Evolutionary conservation across 345 rosid species (phyloP).

Genomic region (Aquilaria malaccensis): DNA sequence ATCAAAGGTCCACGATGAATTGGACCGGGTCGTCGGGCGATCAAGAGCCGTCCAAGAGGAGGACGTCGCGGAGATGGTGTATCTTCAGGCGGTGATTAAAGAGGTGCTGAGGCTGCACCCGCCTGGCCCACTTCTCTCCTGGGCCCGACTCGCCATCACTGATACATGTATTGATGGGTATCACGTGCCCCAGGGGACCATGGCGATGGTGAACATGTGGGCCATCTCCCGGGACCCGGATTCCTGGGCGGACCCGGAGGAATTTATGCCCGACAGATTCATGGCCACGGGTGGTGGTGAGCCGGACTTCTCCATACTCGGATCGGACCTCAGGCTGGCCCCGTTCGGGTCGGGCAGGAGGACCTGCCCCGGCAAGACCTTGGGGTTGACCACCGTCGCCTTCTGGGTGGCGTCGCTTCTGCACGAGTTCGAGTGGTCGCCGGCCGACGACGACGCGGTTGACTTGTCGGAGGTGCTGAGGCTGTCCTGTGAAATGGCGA

Average conservation of each 20-base stretch:
- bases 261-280: slow-evolving; percentile 65
- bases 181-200: slow-evolving; percentile 81
- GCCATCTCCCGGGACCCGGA: slow-evolving; percentile 76
- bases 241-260: slow-evolving; percentile 61
- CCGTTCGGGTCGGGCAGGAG: slow-evolving; percentile 93
- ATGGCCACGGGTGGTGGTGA: slow-evolving; percentile 25
- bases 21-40: slow-evolving; percentile 54
- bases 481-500: slow-evolving; percentile 83
- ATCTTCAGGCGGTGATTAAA: slow-evolving; percentile 70
- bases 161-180: slow-evolving; percentile 69
- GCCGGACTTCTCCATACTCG: slow-evolving; percentile 58
- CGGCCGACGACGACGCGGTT: slow-evolving; percentile 28
- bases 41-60: slow-evolving; percentile 47
- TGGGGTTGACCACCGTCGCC: slow-evolving; percentile 60
- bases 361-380: slow-evolving; percentile 67
- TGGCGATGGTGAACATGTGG: slow-evolving; percentile 98
- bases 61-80: slow-evolving; percentile 34
- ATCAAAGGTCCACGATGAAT: slow-evolving; percentile 64
- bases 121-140: slow-evolving; percentile 90
- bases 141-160: slow-evolving; percentile 81
- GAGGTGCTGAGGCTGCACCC: slow-evolving; percentile 85
- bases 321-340: slow-evolving; percentile 77
- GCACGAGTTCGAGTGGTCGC: slow-evolving; percentile 60
- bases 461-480: slow-evolving; percentile 64
- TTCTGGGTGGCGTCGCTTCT: slow-evolving; percentile 65